Conservation (phyloP, 2,329 filamentous ascomycete species). For the Xylaria sp. region DNA sequence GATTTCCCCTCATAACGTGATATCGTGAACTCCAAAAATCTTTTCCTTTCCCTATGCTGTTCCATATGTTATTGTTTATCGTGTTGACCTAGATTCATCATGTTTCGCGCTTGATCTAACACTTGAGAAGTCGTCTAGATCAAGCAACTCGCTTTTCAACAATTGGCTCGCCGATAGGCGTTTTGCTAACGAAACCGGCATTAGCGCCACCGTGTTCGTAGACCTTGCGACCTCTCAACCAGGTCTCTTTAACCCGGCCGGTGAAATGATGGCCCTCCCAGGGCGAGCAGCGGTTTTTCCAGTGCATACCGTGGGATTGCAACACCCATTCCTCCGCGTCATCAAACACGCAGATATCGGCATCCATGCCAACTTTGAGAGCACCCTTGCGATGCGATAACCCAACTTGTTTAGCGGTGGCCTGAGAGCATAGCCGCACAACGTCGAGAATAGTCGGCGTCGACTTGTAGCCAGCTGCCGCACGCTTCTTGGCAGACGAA, state of each 20-base stretch:
- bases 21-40: background rate
- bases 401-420: slow-evolving; percentile 89
- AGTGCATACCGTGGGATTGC: slow-evolving; percentile 82
- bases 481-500: slow-evolving; percentile 75
- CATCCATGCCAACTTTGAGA: slow-evolving; percentile 83
- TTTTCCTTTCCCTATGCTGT: background rate
- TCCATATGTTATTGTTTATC: background rate
- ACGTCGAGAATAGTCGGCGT: slow-evolving; percentile 75
- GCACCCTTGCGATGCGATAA: slow-evolving; percentile 84
- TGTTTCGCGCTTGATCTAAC: background rate
- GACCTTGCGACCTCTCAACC: slow-evolving; percentile 80
- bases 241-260: slow-evolving; percentile 85
- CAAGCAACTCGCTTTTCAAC: slow-evolving; percentile 65
- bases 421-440: slow-evolving; percentile 84
- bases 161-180: slow-evolving; percentile 66
- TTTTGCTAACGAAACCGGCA: slow-evolving; percentile 60
- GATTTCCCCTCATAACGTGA: slow-evolving; percentile 16
- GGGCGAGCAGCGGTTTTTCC: slow-evolving; percentile 91
- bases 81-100: background rate
- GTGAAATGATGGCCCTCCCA: slow-evolving; percentile 84
- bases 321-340: slow-evolving; percentile 82
- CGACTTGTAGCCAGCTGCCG: slow-evolving; percentile 56
- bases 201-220: slow-evolving; percentile 71
- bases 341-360: slow-evolving; percentile 92
- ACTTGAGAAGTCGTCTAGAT: slow-evolving; percentile 21